Evolutionary conservation across 1,284 basidiomycete genomes (phyloP).

Genomic region (Ceratobasidium sp.): DNA sequence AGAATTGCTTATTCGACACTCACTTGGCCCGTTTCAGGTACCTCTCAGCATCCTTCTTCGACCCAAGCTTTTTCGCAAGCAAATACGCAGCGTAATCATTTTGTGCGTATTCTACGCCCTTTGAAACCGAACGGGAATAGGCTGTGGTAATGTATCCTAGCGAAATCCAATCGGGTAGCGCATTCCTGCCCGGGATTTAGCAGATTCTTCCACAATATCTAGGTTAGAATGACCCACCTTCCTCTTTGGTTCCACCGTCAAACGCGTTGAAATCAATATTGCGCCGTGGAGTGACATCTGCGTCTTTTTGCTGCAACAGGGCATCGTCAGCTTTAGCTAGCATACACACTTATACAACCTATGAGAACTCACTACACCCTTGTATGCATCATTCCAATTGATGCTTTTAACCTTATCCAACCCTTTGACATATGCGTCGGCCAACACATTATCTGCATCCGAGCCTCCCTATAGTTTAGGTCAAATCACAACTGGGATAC

Average conservation of each 20-base stretch:
- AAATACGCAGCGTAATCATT: slow-evolving; percentile 28
- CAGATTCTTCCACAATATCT: not conserved
- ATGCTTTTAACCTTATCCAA: slow-evolving; percentile 16
- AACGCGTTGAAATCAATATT: slow-evolving; percentile 32
- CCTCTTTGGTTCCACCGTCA: slow-evolving; percentile 32
- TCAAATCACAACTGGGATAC: not conserved
- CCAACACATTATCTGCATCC: slow-evolving; percentile 20
- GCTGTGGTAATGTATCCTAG: slow-evolving; percentile 26
- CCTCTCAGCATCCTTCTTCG: slow-evolving; percentile 11
- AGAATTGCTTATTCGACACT: not conserved
- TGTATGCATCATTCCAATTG: slow-evolving; percentile 25
- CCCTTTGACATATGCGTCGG: slow-evolving; percentile 28
- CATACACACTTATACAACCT: not conserved
- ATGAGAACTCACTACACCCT: slow-evolving; percentile 16
- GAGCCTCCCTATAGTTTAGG: slow-evolving; percentile 5
- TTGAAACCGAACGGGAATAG: slow-evolving; percentile 28
- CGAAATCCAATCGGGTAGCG: slow-evolving; percentile 28
- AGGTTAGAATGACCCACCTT: not conserved
- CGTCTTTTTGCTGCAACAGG: slow-evolving; percentile 22
- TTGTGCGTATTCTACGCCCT: slow-evolving; percentile 30
- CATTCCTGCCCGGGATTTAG: not conserved
- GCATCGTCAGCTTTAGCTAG: not conserved
- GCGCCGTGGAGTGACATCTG: slow-evolving; percentile 24
- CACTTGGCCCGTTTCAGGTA: slow-evolving; percentile 18
- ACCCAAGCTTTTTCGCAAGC: slow-evolving; percentile 11